These are phyloP conservation scores for Amanita jacksonii DNA, from an alignment of 768 basidiomycete species.

Conservation along the genomic window DNA sequence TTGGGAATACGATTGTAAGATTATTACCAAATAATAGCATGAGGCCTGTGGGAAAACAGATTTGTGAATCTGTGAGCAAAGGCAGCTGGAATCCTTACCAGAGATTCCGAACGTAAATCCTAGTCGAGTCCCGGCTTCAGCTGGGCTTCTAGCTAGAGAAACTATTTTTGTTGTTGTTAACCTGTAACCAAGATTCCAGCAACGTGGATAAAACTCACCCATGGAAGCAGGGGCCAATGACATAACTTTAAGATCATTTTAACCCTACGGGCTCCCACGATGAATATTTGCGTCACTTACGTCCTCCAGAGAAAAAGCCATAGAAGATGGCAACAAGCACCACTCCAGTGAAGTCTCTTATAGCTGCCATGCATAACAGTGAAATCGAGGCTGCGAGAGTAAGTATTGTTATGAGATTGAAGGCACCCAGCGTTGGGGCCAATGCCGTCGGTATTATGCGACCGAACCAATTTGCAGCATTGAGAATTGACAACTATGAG, in stretches of 20 bases:
- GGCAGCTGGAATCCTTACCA: conserved; percentile 18
- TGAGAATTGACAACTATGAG: conserved; percentile 40
- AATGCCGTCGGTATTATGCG: conserved; percentile 37
- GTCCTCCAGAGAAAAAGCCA: conserved; percentile 38
- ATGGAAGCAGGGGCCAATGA: conserved; percentile 22
- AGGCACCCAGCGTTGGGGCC: conserved; percentile 31
- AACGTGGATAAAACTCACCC: conserved; percentile 12
- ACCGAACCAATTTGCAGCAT: conserved; percentile 42
- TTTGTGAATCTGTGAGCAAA: background rate
- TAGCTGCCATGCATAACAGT: conserved; percentile 32
- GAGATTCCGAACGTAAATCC: conserved; percentile 34
- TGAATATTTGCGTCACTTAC: conserved; percentile 11
- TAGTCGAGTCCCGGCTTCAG: conserved; percentile 39
- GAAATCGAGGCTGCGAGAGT: conserved; percentile 24
- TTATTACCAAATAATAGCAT: conserved; percentile 27
- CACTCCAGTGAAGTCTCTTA: conserved; percentile 23
- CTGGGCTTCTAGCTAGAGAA: conserved; percentile 27
- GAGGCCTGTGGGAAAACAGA: conserved; percentile 11
- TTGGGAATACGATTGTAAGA: background rate
- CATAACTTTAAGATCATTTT: too few species aligned
- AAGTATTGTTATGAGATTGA: conserved; percentile 30
- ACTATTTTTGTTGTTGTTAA: conserved; percentile 13
- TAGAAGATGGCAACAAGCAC: conserved; percentile 32
- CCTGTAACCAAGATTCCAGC: background rate
- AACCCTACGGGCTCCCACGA: too few species aligned